A percentile compares a stretch with the other conserved stretches of the same genome.
phyloP scores from a whole-genome alignment of 345 rosid species.

The Populus nigra region DNA sequence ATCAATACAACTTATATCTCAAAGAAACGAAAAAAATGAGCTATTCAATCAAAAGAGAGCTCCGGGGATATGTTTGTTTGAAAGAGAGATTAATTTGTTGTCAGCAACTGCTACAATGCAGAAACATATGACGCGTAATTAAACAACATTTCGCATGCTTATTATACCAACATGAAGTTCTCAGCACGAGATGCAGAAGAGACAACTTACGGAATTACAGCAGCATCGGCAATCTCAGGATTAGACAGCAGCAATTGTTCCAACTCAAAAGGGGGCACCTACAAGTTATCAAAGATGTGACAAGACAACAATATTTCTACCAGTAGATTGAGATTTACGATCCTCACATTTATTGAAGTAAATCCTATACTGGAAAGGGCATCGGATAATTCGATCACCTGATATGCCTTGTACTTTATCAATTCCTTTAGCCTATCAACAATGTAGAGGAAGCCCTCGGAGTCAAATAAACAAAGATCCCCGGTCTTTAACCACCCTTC shows the following conservation, averaged over 20 bases:
- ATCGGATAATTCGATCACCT: slow-evolving; percentile 40
- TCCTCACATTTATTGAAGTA: background rate
- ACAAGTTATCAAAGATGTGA: slow-evolving; percentile 11
- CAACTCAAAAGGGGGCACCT: slow-evolving; percentile 94
- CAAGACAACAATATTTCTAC: no score
- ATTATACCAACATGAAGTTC: background rate
- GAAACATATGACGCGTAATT: background rate
- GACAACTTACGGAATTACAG: slow-evolving; percentile 78
- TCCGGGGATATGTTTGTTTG: no score
- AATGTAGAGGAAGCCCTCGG: slow-evolving; percentile 64
- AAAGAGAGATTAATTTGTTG: no score
- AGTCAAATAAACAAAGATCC: slow-evolving; percentile 78
- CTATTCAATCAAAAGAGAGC: no score
- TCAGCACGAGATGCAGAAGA: background rate
- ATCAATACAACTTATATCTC: no score
- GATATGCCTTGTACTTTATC: slow-evolving; percentile 93
- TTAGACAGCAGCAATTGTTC: slow-evolving; percentile 72
- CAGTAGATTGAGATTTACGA: background rate
- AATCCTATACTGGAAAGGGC: background rate
- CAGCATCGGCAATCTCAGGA: slow-evolving; percentile 79
- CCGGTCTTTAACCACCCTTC: slow-evolving; percentile 97
- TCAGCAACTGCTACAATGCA: background rate
- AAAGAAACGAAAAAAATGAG: no score
- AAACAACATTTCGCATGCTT: no score
- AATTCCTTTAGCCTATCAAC: slow-evolving; percentile 89